Evolutionary conservation across 2,329 filamentous ascomycete genomes (phyloP).

Genomic region (Leptosphaerulina australis): DNA sequence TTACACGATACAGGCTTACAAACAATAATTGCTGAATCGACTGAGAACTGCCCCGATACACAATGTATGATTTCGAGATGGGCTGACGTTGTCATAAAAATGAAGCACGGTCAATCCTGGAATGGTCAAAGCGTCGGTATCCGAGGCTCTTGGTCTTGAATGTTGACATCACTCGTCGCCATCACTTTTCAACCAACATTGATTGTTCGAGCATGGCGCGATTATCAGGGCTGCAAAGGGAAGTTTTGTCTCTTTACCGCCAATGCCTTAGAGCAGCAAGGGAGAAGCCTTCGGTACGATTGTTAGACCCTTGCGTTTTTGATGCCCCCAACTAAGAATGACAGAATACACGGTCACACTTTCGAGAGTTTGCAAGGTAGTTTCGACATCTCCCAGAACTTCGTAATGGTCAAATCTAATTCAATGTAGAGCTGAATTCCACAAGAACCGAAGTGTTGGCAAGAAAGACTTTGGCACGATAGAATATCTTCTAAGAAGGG

Average conservation of each 20-base stretch:
- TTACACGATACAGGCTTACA: not conserved
- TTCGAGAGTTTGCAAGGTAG: conserved; percentile 68
- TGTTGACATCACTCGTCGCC: conserved; percentile 12
- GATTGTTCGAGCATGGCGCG: conserved; percentile 48
- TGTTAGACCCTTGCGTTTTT: not conserved
- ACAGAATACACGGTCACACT: conserved; percentile 65
- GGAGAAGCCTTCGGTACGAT: conserved; percentile 75
- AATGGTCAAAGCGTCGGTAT: conserved; percentile 6
- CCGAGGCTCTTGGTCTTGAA: conserved; percentile 4
- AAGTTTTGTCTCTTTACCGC: conserved; percentile 85
- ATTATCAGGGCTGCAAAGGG: conserved; percentile 86
- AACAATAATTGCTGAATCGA: not conserved
- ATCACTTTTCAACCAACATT: not conserved
- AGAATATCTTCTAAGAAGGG: conserved; percentile 83
- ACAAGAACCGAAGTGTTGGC: conserved; percentile 69
- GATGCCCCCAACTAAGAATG: conserved; percentile 14
- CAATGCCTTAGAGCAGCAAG: conserved; percentile 80
- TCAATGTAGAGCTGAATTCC: conserved; percentile 71
- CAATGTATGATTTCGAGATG: no score
- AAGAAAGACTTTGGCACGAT: conserved; percentile 87
- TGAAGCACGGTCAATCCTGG: not conserved
- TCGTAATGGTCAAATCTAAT: not conserved
- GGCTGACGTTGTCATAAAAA: not conserved
- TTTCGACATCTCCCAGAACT: not conserved
- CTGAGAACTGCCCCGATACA: not conserved